A percentile compares a stretch with the other conserved stretches of the same genome.
phyloP scores from a whole-genome alignment of 164 flowering plant genomes.

The Aristolochia californica region DNA sequence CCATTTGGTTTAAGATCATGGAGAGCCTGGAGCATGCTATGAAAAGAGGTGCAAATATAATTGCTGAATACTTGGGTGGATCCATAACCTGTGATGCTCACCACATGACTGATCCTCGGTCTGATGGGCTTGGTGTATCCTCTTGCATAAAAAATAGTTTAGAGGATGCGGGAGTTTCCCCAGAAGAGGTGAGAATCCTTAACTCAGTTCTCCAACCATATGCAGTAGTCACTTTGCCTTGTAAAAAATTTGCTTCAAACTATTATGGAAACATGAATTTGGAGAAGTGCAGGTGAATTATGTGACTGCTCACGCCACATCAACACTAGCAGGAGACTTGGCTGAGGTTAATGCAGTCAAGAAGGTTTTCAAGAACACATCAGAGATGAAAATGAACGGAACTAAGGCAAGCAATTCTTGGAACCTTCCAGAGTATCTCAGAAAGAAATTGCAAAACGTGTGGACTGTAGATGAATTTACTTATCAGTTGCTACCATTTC shows the following conservation, averaged over 20 bases:
- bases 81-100: conserved; percentile 60
- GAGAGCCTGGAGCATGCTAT: conserved; percentile 62
- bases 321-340: conserved; percentile 57
- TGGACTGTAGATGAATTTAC: no score
- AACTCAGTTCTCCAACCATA: not conserved
- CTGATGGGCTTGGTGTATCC: conserved; percentile 65
- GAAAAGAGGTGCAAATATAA: conserved; percentile 51
- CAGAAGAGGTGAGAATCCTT: conserved; percentile 43
- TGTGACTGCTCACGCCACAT: conserved; percentile 61
- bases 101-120: conserved; percentile 66
- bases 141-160: conserved; percentile 53
- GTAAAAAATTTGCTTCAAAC: not conserved
- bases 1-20: conserved; percentile 31
- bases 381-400: conserved; percentile 56
- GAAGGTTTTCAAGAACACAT: conserved; percentile 52
- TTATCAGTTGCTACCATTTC: no score
- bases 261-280: not conserved
- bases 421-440: not conserved
- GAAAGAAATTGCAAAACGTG: not conserved
- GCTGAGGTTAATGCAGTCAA: conserved; percentile 64
- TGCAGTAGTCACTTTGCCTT: not conserved
- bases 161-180: conserved; percentile 57
- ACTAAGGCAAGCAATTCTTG: conserved; percentile 31
- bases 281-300: conserved; percentile 42
- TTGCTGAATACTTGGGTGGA: conserved; percentile 62